phyloP scores from a whole-genome alignment of 1,284 basidiomycete genomes.

The Ustilago xerochloae region DNA sequence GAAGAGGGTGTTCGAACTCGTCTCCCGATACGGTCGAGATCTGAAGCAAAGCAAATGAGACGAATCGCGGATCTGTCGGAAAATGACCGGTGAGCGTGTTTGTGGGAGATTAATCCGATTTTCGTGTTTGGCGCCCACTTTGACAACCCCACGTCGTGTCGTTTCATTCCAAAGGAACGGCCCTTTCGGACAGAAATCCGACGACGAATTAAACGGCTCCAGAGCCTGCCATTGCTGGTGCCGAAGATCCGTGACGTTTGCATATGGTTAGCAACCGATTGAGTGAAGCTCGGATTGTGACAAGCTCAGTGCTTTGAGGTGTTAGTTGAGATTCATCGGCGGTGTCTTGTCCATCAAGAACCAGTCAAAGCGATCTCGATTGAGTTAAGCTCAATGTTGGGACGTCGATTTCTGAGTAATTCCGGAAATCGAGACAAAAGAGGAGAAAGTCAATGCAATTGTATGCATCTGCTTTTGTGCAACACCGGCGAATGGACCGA shows the following conservation, averaged over 20 bases:
- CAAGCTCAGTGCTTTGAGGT: too few relatives aligned
- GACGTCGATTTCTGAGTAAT: background rate
- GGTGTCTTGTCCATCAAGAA: background rate
- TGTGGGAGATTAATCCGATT: background rate
- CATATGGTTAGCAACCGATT: background rate
- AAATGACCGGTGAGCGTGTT: conserved; percentile 8
- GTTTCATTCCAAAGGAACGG: background rate
- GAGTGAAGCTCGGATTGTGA: too few relatives aligned
- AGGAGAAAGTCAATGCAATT: background rate
- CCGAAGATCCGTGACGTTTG: background rate
- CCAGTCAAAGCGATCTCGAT: background rate
- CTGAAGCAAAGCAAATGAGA: background rate
- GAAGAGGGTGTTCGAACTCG: background rate
- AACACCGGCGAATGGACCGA: background rate
- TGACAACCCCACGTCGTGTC: background rate
- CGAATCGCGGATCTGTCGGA: conserved; percentile 6
- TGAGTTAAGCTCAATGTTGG: background rate
- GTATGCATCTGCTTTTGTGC: too few relatives aligned
- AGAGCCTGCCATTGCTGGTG: too few relatives aligned
- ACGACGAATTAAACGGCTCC: too few relatives aligned
- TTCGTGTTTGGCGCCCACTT: background rate
- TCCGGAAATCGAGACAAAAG: background rate
- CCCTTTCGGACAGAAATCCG: background rate
- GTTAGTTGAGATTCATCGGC: background rate
- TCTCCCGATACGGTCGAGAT: background rate